phyloP scores from a whole-genome alignment of 2,329 filamentous ascomycete genomes.

The Pezicula neosporulosa region DNA sequence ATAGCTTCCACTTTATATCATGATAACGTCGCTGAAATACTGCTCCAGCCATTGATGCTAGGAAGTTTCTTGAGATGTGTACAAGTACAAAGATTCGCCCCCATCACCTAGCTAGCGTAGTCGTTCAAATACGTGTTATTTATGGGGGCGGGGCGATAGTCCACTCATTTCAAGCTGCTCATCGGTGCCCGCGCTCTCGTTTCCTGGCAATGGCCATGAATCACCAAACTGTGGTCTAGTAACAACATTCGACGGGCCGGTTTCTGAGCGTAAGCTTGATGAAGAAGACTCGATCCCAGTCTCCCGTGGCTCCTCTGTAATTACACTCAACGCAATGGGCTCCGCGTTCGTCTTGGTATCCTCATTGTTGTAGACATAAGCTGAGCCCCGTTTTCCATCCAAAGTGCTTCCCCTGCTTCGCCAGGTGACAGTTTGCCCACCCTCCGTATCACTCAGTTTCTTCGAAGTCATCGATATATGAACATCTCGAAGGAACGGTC shows the following conservation, averaged over 20 bases:
- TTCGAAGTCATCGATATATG: constrained; percentile 34
- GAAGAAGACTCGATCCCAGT: not conserved
- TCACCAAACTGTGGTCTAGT: not conserved
- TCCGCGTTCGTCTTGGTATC: not conserved
- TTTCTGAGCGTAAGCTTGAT: not conserved
- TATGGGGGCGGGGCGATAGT: not conserved
- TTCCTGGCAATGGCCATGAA: not conserved
- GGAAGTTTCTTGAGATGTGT: not conserved
- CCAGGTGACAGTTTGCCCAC: not conserved
- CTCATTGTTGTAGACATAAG: not conserved
- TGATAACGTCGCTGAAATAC: not conserved
- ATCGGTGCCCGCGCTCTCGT: not conserved
- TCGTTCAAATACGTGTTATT: not conserved
- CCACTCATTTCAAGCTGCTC: not conserved
- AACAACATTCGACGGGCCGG: not conserved
- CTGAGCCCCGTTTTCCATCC: not conserved
- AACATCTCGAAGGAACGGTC: constrained; percentile 42
- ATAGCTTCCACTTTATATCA: not conserved
- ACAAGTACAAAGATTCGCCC: not conserved
- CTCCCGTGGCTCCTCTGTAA: not conserved
- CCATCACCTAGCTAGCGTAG: not conserved
- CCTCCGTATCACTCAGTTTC: not conserved
- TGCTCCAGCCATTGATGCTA: not conserved
- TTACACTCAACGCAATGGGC: not conserved
- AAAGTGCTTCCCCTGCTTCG: not conserved